phyloP scores from a whole-genome alignment of 352 stramenopile genomes.

The Phytopythium delawarense region DNA sequence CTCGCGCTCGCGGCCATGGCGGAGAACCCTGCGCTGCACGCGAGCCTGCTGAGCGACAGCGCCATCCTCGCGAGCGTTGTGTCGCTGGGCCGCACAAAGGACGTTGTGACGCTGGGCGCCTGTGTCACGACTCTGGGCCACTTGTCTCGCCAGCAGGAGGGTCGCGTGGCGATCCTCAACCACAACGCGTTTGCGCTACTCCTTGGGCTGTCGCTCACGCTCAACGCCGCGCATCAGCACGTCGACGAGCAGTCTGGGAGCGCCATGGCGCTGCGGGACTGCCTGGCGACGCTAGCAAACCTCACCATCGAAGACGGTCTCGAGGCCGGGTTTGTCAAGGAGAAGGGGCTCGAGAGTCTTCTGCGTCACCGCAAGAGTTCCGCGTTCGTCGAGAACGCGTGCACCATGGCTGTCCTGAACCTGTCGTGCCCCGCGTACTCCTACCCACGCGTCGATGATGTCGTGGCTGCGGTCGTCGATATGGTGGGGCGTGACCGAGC shows the following conservation, averaged over 20 bases:
- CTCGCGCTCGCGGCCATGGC: conserved; percentile 67
- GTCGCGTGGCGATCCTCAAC: conserved; percentile 45
- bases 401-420: conserved; percentile 61
- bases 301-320: conserved; percentile 69
- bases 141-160: conserved; percentile 36
- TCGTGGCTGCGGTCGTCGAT: conserved; percentile 55
- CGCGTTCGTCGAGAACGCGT: conserved; percentile 29
- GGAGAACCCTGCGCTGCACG: conserved; percentile 40
- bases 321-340: conserved; percentile 64
- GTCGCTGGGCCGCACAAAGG: conserved; percentile 56
- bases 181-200: conserved; percentile 48
- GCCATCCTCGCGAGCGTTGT: conserved; percentile 52
- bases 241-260: not conserved
- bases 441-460: conserved; percentile 64
- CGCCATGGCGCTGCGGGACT: conserved; percentile 29
- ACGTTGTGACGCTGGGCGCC: conserved; percentile 37
- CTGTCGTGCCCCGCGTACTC: conserved; percentile 60
- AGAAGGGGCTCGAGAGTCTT: conserved; percentile 64
- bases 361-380: conserved; percentile 44
- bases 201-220: conserved; percentile 22
- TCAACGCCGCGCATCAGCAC: conserved; percentile 20
- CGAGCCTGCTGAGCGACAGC: conserved; percentile 51
- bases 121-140: conserved; percentile 62
- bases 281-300: conserved; percentile 55
- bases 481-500: conserved; percentile 31